Evolutionary conservation across 2,329 filamentous ascomycete species (phyloP).

Genomic region (Bisporella sp.): DNA sequence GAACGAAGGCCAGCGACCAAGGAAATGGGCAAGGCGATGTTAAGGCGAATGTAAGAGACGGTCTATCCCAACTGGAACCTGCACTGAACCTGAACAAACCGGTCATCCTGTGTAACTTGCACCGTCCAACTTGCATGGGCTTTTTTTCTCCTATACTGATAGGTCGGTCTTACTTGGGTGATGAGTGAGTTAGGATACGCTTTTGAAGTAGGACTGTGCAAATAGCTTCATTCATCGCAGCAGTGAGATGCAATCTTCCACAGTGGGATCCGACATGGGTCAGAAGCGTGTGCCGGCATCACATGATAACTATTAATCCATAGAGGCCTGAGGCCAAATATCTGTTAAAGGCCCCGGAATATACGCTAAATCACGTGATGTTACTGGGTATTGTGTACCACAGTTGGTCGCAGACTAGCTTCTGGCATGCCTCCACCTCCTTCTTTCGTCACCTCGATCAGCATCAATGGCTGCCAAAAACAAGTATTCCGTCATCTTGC

Average conservation of each 20-base stretch:
- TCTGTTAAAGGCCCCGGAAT: no score
- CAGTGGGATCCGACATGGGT: no score
- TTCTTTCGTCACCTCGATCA: background rate
- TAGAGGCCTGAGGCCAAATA: no score
- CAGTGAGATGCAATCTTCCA: no score
- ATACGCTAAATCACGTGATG: no score
- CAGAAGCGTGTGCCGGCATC: no score
- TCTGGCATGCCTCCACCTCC: background rate
- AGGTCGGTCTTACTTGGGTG: no score
- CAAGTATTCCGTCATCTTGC: constrained; percentile 93
- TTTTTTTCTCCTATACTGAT: background rate
- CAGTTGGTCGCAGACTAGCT: background rate
- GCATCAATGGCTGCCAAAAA: constrained; percentile 37
- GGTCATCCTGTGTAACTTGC: background rate
- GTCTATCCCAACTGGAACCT: background rate
- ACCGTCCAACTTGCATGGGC: background rate
- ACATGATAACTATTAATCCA: no score
- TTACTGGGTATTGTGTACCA: background rate
- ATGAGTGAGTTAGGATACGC: no score
- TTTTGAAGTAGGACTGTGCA: no score
- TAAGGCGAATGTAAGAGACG: constrained; percentile 39
- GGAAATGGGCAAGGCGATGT: background rate
- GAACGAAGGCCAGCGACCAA: background rate
- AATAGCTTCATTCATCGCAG: no score
- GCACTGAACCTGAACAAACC: background rate